Base-by-base conservation (phyloP, 345 rosid genomes). In the Punica granatum region DNA sequence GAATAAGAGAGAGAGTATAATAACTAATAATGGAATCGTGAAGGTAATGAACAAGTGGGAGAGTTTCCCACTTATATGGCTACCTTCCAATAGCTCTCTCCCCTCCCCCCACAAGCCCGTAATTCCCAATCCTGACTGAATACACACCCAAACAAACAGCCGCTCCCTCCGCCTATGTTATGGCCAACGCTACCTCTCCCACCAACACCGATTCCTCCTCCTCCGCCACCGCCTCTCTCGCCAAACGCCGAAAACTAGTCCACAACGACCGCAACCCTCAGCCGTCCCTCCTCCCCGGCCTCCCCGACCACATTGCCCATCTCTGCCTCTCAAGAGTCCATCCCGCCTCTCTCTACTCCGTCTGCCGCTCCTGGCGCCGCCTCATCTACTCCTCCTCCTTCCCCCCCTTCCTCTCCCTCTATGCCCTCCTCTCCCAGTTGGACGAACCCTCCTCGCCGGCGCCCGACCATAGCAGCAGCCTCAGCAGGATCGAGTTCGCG, bases 301-400 rank as follows among this genome's bases (percentile, higher is more conserved):
- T 86, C 21, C 88, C 88, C 1, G 76, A 86, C 74, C 76, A 82
- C 48, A 34, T 83, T 33, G 78, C 84, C 3, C 75, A 76, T 7
- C 72, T 82, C 26, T 83, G 83, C 62, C 88, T 86, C 66, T 73
- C 79, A 35, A 70, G 60, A 7, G 73, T 81, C 69, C 76, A 41
- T 10, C 84, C 88, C 44, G 33, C 77, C 7, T 4, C 72, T 15
- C 85, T 86, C 67, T 77, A 51, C 81, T 69, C 81, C 34, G 80
- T 86, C 60, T 81, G 83, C 69, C 76, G 68, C 53, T 73, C 86
- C n/a, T 86, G 90, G 90, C 78, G 85, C 0, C 79, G 82, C 12
- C 70, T 86, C 18, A 71, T 83, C 62, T 86, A 83, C 69, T 73
- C 80, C 11, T 80, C 86, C 28, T 54, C 78, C 59, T 78, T 77